Evolutionary conservation across 73 alveolate genomes (phyloP).

Genomic region (Breviolum minutum): DNA sequence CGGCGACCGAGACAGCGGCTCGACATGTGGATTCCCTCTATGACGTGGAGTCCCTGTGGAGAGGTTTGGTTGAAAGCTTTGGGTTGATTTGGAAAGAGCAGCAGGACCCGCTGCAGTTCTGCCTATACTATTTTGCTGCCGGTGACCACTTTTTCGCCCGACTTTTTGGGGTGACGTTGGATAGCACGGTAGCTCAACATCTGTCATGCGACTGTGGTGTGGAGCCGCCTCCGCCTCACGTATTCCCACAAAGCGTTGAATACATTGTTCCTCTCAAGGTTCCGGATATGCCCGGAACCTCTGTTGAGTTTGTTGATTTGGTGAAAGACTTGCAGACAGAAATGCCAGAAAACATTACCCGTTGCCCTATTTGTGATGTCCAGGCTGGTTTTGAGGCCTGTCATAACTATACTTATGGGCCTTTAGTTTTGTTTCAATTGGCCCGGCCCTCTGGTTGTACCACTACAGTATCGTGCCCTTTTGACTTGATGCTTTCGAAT

Average conservation of each 20-base stretch:
- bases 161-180: not conserved
- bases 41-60: not conserved
- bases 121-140: not conserved
- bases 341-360: not conserved
- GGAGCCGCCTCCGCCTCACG: not conserved
- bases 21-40: not conserved
- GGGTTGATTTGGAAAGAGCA: not conserved
- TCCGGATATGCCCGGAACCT: not conserved
- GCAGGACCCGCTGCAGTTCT: constrained; percentile 8
- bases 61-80: not conserved
- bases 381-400: not conserved
- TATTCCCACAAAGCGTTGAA: not conserved
- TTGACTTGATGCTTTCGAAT: not conserved
- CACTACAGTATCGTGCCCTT: not conserved
- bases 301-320: not conserved
- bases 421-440: not conserved
- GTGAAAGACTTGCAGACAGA: not conserved
- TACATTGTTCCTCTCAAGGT: constrained; percentile 3
- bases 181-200: not conserved
- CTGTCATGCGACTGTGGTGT: constrained; percentile 13
- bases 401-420: not conserved
- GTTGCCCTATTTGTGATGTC: not conserved
- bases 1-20: not conserved
- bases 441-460: not conserved
- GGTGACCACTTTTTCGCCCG: not conserved